Evolutionary conservation across 768 basidiomycete species (phyloP), one percentile per base, ranked within the genome.

Genomic region (Lyophyllum atratum): DNA sequence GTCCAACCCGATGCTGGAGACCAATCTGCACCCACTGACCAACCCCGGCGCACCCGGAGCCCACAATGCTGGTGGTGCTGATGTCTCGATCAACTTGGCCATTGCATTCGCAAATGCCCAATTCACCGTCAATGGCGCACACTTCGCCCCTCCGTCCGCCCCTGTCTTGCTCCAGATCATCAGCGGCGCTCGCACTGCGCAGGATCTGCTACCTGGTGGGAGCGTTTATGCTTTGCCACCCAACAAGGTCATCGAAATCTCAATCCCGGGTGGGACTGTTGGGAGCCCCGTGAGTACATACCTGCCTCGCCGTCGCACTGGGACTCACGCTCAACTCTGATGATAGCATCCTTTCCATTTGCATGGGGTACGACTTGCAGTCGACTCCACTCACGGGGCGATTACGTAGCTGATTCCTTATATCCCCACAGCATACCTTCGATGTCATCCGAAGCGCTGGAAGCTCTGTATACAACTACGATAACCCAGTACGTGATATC

Each of bases 91-190:
- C 43, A 73, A 75, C 55, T 61, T 81, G 29, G 67, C 68, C 21
- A 65, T 74, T 11, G 55, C 42, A 0, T 51, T 57, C 11, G 31
- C 21, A 11, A 47, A 11, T 24, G 57, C 42, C 24, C 15, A 39
- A 1, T 76, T 67, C 49, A 60, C 46, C 21, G 61, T 76, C 2
- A 80, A 79, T 49, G 66, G 63, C 1, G 60, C 58, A 29, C 33
- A 70, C 1, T 78, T 74, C 55, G 47, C 53, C 2, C 66, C 76
- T 4, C 81, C 81, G 0, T 69, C 68, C 17, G 71, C 74, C 1
- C 81, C 82, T 1, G 78, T 80, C 1, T 67, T 85, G 9, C 69
- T 83, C 14, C 80, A 83, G 59, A 78, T 83, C 44, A 60, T 83
- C 12, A 80, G 76, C n/a, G n/a, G n/a, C n/a, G n/a, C n/a, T n/a